phyloP scores from a whole-genome alignment of 768 basidiomycete species.

The Macrolepiota albuminosa region DNA sequence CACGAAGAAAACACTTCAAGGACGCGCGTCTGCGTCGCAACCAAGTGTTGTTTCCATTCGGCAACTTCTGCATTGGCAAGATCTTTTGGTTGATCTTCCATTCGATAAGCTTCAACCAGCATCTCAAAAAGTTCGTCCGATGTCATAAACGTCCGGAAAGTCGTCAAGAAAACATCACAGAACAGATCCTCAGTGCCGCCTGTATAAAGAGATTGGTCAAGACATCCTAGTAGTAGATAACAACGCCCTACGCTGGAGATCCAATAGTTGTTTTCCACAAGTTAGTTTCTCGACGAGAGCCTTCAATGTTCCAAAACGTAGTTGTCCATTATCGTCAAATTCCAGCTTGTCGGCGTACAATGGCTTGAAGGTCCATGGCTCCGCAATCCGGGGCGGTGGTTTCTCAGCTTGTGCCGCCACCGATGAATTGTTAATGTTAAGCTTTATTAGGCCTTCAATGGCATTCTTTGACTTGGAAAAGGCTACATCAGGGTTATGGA shows the following conservation, averaged over 20 bases:
- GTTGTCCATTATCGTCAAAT: constrained; percentile 57
- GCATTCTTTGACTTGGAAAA: constrained; percentile 8
- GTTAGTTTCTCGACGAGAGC: constrained; percentile 73
- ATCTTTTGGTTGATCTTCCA: constrained; percentile 41
- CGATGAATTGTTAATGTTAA: constrained; percentile 22
- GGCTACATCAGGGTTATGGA: background rate
- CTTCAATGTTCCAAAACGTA: constrained; percentile 63
- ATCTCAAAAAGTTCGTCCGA: constrained; percentile 65
- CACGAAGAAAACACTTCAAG: constrained; percentile 54
- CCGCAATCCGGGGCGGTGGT: constrained; percentile 34
- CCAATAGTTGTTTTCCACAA: constrained; percentile 31
- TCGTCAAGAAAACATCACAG: constrained; percentile 70
- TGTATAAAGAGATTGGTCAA: constrained; percentile 3
- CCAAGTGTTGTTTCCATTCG: constrained; percentile 64
- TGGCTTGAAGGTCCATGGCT: constrained; percentile 58
- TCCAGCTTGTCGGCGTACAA: constrained; percentile 59
- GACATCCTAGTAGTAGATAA: background rate
- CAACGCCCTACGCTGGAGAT: constrained; percentile 46
- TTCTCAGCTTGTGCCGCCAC: constrained; percentile 36
- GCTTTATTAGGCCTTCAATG: constrained; percentile 15
- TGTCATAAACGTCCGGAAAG: constrained; percentile 76
- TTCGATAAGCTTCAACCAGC: constrained; percentile 59
- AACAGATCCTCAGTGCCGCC: constrained; percentile 31
- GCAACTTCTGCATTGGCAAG: constrained; percentile 47
- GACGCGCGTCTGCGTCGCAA: constrained; percentile 59